A percentile compares a stretch with the other conserved stretches of the same genome.
These are phyloP conservation scores for Ustilago trichophora DNA, from an alignment of 1,284 basidiomycete genomes.

Conservation along the genomic window DNA sequence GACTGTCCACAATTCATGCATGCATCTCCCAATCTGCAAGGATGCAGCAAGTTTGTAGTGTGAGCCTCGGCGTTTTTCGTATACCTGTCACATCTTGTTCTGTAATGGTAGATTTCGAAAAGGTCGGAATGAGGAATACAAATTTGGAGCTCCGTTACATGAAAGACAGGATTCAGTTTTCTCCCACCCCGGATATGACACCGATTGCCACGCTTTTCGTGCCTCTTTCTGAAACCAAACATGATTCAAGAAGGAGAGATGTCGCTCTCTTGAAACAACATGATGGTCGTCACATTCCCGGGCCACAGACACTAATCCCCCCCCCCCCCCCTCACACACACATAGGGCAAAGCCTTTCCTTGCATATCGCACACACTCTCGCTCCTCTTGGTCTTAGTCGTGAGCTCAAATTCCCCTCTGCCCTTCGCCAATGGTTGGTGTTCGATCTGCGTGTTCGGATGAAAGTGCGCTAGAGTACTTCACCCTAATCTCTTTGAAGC, in stretches of 20 bases:
- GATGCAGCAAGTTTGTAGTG: slow-evolving; percentile 18
- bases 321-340: too few relatives aligned
- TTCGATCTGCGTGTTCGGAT: slow-evolving; percentile 13
- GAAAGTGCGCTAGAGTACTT: background rate
- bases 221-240: slow-evolving; percentile 1
- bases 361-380: slow-evolving; percentile 11
- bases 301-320: too few relatives aligned
- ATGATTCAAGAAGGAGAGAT: too few relatives aligned
- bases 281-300: slow-evolving; percentile 9
- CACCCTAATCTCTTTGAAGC: too few relatives aligned
- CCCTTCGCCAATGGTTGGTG: background rate
- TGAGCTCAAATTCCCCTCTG: too few relatives aligned
- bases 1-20: slow-evolving; percentile 1
- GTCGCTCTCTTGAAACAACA: too few relatives aligned
- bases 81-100: background rate
- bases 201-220: slow-evolving; percentile 2
- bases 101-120: background rate
- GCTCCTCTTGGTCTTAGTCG: background rate
- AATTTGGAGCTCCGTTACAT: background rate
- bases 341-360: too few relatives aligned
- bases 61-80: slow-evolving; percentile 30
- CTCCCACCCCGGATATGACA: slow-evolving; percentile 15
- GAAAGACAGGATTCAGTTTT: slow-evolving; percentile 6
- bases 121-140: background rate
- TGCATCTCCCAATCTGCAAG: slow-evolving; percentile 14